phyloP scores from a whole-genome alignment of 1,284 basidiomycete species.

The Trichosporon sp. region DNA sequence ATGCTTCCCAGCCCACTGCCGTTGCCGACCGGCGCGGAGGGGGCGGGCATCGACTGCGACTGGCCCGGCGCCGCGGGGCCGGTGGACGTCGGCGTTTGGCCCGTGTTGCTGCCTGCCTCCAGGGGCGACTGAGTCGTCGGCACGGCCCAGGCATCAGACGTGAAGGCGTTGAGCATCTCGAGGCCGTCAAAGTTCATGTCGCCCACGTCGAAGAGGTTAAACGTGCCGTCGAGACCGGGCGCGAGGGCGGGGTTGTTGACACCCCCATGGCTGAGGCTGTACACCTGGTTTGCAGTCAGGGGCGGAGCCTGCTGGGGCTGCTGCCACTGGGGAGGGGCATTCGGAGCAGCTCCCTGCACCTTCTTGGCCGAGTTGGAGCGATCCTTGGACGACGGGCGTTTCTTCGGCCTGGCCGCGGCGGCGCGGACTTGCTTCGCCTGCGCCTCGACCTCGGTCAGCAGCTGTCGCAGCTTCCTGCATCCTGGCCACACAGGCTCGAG shows the following conservation, averaged over 20 bases:
- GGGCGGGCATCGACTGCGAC: not conserved
- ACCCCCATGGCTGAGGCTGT: not conserved
- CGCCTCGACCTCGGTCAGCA: constrained; percentile 52
- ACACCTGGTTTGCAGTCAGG: constrained; percentile 6
- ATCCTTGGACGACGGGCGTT: constrained; percentile 35
- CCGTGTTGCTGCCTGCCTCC: constrained; percentile 11
- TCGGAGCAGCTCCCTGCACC: not conserved
- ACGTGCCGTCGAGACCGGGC: constrained; percentile 17
- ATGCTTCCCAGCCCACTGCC: not conserved
- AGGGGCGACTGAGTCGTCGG: constrained; percentile 5
- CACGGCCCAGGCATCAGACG: constrained; percentile 34
- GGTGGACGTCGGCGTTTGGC: constrained; percentile 3
- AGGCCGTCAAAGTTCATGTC: constrained; percentile 53
- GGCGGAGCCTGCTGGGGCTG: constrained; percentile 8
- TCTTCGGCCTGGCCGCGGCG: constrained; percentile 30
- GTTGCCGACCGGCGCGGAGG: not conserved
- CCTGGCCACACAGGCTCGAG: constrained; percentile 89
- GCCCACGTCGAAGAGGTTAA: constrained; percentile 47
- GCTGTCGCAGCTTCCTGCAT: constrained; percentile 73
- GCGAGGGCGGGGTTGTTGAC: constrained; percentile 1
- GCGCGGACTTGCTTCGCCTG: constrained; percentile 50
- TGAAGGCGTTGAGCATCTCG: constrained; percentile 53
- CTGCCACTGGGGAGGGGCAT: constrained; percentile 6
- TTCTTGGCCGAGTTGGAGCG: constrained; percentile 6
- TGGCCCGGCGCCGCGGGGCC: constrained; percentile 4